A percentile compares a stretch with the other conserved stretches of the same genome.
These are phyloP conservation scores for Fusarium circinatum DNA, from an alignment of 2,329 filamentous ascomycete species.

Conservation along the genomic window DNA sequence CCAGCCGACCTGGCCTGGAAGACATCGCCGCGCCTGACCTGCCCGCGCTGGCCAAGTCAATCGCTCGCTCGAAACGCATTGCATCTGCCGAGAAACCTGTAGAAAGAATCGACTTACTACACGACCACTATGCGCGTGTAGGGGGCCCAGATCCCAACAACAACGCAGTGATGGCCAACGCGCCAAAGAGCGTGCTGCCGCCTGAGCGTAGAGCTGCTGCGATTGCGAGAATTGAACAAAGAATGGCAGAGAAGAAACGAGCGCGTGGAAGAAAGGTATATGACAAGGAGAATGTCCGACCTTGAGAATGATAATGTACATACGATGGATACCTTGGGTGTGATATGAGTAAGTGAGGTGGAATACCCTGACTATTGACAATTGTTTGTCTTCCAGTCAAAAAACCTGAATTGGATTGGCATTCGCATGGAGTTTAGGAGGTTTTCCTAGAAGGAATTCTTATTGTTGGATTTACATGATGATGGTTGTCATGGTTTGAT, in stretches of 20 bases:
- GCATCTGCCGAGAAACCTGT: slow-evolving; percentile 41
- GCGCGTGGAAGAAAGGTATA: slow-evolving; percentile 46
- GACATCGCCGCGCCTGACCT: slow-evolving; percentile 43
- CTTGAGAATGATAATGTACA: slow-evolving; percentile 40
- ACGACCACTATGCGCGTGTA: slow-evolving; percentile 57
- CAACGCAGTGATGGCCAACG: slow-evolving; percentile 50
- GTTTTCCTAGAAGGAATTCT: slow-evolving; percentile 16
- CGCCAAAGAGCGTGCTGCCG: slow-evolving; percentile 57
- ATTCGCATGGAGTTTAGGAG: slow-evolving; percentile 42
- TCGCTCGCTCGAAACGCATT: slow-evolving; percentile 30
- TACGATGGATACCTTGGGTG: slow-evolving; percentile 11
- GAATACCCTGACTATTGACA: slow-evolving; percentile 23
- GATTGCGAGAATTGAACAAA: slow-evolving; percentile 64
- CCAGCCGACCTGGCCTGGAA: slow-evolving; percentile 36
- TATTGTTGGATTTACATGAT: slow-evolving; percentile 38
- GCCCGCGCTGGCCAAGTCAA: slow-evolving; percentile 41
- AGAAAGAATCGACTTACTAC: slow-evolving; percentile 56
- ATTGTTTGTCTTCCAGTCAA: slow-evolving; percentile 9
- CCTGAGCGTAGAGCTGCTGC: slow-evolving; percentile 64
- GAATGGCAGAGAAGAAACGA: slow-evolving; percentile 61
- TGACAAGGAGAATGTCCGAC: slow-evolving; percentile 64
- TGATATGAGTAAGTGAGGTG: slow-evolving; percentile 23
- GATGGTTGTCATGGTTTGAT: slow-evolving; percentile 31
- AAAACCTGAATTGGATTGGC: slow-evolving; percentile 13
- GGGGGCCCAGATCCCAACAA: slow-evolving; percentile 52